Evolutionary conservation across 73 alveolate species (phyloP), one percentile per base, ranked within the genome.

Genomic region (Strombidium stylifer): DNA sequence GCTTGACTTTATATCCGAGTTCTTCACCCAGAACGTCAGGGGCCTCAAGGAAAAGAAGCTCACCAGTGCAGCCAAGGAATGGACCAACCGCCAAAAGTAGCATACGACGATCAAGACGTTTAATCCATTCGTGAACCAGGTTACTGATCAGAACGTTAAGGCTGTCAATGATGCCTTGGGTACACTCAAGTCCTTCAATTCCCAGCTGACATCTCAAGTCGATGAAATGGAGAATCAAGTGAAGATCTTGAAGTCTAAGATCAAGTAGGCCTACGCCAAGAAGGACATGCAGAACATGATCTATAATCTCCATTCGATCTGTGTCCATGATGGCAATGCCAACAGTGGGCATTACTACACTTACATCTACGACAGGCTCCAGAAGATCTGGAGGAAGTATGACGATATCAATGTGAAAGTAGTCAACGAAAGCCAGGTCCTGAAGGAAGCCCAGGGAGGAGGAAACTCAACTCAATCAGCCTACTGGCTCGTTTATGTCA

Each of bases 301-400:
- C 3, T 88, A 88, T 54, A 45, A 69, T 57, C 44, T 88, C 25
- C 81, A 82, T 41, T 34, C 85, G 0, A 57, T 88, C 14, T 26
- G 82, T 39, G 72, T 88, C 3, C 97, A 88, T 70, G 94, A 85
- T 37, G 97, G 97, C 16, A 60, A 55, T 10, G 93, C 91, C 20
- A 59, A 78, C 12, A 35, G 87, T 42, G 97, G 97, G n/a, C 97
- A 88, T 73, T 88, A 84, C 57, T 88, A 88, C 50, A 46, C 94
- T 25, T 80, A 49, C 46, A 86, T 88, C 11, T 47, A 85, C 42
- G 90, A 88, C 69, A 52, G 61, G 30, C 51, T 39, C 20, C 27
- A 54, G 5, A 52, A 76, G 15, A 21, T 51, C 36, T 88, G 93
- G 87, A 55, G 72, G 56, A 88, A 68, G 53, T 88, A 52, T 67